phyloP scores from a whole-genome alignment of 1,284 basidiomycete species.

The Fomitopsis pinicola region DNA sequence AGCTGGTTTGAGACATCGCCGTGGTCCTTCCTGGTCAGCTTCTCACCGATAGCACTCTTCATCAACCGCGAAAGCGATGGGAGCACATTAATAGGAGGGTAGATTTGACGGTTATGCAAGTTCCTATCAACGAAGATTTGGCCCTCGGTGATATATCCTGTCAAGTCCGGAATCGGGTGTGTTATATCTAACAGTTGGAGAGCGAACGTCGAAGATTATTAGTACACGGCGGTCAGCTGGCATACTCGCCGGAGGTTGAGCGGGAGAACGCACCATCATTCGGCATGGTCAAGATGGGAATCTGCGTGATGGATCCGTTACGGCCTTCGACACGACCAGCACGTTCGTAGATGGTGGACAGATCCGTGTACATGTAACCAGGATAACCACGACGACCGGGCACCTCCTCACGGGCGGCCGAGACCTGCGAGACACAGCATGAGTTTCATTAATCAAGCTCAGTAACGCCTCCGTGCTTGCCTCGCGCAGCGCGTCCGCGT shows the following conservation, averaged over 20 bases:
- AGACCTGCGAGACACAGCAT: slow-evolving; percentile 53
- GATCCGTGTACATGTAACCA: slow-evolving; percentile 99
- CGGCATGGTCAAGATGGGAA: slow-evolving; percentile 99
- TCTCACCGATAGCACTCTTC: slow-evolving; percentile 99
- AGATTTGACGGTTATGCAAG: slow-evolving; percentile 93
- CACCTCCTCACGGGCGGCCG: slow-evolving; percentile 98
- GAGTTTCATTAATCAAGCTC: neutral
- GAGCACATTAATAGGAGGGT: slow-evolving; percentile 99
- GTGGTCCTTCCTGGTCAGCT: slow-evolving; percentile 96
- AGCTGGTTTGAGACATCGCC: slow-evolving; percentile 98
- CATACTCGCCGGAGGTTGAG: neutral
- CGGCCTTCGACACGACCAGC: slow-evolving; percentile 97
- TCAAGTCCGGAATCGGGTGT: slow-evolving; percentile 99
- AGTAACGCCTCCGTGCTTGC: slow-evolving; percentile 33
- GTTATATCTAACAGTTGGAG: slow-evolving; percentile 77
- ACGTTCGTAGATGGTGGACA: slow-evolving; percentile 99
- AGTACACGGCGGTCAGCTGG: neutral
- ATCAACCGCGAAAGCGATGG: slow-evolving; percentile 98
- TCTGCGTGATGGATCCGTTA: slow-evolving; percentile 99
- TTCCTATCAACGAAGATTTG: slow-evolving; percentile 99
- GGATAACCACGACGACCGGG: slow-evolving; percentile 99
- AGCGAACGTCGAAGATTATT: neutral
- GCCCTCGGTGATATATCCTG: slow-evolving; percentile 98
- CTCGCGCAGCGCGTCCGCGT: slow-evolving; percentile 97
- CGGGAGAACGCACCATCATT: slow-evolving; percentile 78